Evolutionary conservation across 1,139 yeast genomes (phyloP).

Genomic region (Yamadazyma dendronema): DNA sequence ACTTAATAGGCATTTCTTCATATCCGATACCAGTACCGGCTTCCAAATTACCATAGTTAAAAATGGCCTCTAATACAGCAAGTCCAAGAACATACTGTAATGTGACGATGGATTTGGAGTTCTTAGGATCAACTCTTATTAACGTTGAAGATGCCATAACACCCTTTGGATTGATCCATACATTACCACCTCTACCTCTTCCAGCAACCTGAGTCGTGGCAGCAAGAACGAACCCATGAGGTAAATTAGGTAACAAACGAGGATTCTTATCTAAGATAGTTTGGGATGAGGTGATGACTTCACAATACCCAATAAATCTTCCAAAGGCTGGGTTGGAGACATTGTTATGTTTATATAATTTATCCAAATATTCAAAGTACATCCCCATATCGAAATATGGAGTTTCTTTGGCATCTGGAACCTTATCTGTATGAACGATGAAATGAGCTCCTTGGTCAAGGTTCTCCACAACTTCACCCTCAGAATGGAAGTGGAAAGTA

Average conservation of each 20-base stretch:
- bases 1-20: conserved; percentile 70
- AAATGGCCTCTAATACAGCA: conserved; percentile 78
- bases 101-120: conserved; percentile 56
- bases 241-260: conserved; percentile 53
- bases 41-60: conserved; percentile 50
- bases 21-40: conserved; percentile 53
- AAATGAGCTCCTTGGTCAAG: conserved; percentile 43
- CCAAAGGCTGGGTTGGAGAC: conserved; percentile 49
- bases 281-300: conserved; percentile 86
- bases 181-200: conserved; percentile 91
- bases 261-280: conserved; percentile 75
- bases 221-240: conserved; percentile 69
- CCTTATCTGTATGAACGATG: conserved; percentile 14
- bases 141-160: conserved; percentile 81
- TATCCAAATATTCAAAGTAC: conserved; percentile 51
- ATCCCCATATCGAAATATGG: conserved; percentile 68
- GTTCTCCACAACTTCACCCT: conserved; percentile 16
- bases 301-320: conserved; percentile 68
- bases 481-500: conserved; percentile 45
- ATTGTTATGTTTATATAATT: conserved; percentile 18
- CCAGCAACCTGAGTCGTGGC: conserved; percentile 89
- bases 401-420: conserved; percentile 53
- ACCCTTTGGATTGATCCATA: conserved; percentile 94
- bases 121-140: conserved; percentile 47
- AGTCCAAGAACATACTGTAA: conserved; percentile 83